Evolutionary conservation across 2,329 filamentous ascomycete genomes (phyloP).

Genomic region (Colletotrichum horii): DNA sequence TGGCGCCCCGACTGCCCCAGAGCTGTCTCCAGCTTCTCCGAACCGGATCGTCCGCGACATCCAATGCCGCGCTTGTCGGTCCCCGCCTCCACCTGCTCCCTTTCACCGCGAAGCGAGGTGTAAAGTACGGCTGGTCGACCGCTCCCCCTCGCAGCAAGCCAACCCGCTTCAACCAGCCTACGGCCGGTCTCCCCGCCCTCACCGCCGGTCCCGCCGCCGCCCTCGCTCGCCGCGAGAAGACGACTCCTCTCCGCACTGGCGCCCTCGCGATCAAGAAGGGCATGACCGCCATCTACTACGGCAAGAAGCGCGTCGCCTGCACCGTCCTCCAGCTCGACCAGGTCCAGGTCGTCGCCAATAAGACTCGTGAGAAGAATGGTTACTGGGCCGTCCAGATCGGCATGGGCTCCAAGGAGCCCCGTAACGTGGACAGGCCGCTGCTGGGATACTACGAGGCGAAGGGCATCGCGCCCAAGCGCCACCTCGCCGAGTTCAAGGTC

Average conservation of each 20-base stretch:
- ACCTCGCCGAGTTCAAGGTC: conserved; percentile 88
- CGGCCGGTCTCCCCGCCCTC: conserved; percentile 59
- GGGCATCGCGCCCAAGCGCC: conserved; percentile 81
- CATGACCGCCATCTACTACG: conserved; percentile 91
- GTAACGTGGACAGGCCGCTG: conserved; percentile 81
- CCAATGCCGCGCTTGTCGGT: conserved; percentile 5
- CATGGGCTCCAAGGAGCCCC: conserved; percentile 72
- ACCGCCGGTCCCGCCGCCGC: conserved; percentile 66
- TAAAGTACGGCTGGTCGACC: conserved; percentile 68
- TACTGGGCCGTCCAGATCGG: conserved; percentile 96
- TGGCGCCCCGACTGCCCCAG: conserved; percentile 23
- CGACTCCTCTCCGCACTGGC: conserved; percentile 74
- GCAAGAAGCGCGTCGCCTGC: conserved; percentile 79
- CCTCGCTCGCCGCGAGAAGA: conserved; percentile 61
- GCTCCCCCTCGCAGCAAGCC: conserved; percentile 56
- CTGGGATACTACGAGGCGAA: conserved; percentile 88
- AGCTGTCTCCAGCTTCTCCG: conserved; percentile 22
- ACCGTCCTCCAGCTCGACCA: conserved; percentile 94
- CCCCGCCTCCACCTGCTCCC: conserved; percentile 48
- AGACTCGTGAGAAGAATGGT: conserved; percentile 80
- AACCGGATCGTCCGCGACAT: neutral
- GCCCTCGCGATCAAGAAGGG: conserved; percentile 90
- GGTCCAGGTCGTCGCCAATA: conserved; percentile 87
- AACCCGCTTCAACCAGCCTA: conserved; percentile 63
- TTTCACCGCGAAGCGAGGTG: conserved; percentile 50